Percentiles rank a stretch among this genome's conserved stretches.
phyloP scores from a whole-genome alignment of 2,329 filamentous ascomycete species.

The Xylariales sp. region DNA sequence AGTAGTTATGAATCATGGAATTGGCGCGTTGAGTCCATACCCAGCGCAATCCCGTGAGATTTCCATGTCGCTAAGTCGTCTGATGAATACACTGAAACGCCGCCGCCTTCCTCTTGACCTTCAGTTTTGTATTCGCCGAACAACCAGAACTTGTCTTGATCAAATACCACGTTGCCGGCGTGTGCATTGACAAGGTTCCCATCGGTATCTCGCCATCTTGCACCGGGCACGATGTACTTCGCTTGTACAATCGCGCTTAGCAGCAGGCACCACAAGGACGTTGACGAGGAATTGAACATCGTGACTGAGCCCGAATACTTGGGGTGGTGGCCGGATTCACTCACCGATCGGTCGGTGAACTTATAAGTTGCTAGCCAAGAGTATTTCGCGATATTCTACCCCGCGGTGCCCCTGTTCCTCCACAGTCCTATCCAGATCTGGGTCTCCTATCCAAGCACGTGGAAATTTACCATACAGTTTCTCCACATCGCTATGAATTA shows the following conservation, averaged over 20 bases:
- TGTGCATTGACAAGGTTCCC: constrained; percentile 72
- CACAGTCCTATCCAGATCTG: not conserved
- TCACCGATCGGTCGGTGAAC: not conserved
- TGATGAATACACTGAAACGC: constrained; percentile 70
- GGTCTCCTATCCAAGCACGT: not conserved
- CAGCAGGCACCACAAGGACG: constrained; percentile 35
- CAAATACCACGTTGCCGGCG: constrained; percentile 66
- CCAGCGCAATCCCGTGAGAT: constrained; percentile 65
- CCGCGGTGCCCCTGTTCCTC: constrained; percentile 30
- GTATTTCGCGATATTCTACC: constrained; percentile 32
- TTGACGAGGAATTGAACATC: constrained; percentile 15
- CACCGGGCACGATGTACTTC: constrained; percentile 72
- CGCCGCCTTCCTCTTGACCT: constrained; percentile 68
- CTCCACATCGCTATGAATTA: constrained; percentile 47
- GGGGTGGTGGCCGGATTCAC: constrained; percentile 14
- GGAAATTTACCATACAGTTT: constrained; percentile 18
- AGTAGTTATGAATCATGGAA: not conserved
- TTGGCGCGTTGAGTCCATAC: constrained; percentile 49
- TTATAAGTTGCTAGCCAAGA: constrained; percentile 30
- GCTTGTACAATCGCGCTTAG: constrained; percentile 47
- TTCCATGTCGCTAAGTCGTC: constrained; percentile 70
- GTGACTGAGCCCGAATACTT: not conserved
- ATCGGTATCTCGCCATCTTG: constrained; percentile 69
- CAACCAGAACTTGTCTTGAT: constrained; percentile 67
- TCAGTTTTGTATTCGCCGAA: constrained; percentile 72